Conservation (phyloP, 352 stramenopile genomes). For the Phytophthora vignae region DNA sequence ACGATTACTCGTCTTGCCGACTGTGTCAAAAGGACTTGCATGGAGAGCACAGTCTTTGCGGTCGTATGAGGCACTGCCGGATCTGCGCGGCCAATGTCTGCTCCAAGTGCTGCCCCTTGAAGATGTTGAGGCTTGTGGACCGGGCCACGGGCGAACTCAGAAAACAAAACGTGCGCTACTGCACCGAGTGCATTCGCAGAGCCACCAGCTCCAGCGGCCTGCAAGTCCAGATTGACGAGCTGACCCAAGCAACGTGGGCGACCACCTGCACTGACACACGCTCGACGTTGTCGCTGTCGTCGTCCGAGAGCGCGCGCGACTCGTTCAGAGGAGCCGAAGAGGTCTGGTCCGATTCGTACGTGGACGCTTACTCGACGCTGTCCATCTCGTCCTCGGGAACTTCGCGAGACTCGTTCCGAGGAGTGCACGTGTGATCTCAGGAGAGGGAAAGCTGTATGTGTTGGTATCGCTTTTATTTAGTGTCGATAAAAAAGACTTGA, state of each 20-base stretch:
- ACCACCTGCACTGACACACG: conserved; percentile 2
- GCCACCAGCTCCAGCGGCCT: neutral
- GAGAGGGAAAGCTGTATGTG: neutral
- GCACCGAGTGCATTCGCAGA: conserved; percentile 17
- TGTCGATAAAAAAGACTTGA: conserved; percentile 1
- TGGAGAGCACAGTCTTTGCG: conserved; percentile 7
- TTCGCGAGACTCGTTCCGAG: conserved; percentile 14
- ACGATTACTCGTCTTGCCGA: conserved; percentile 9
- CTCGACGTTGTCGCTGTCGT: conserved; percentile 11
- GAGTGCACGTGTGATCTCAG: neutral
- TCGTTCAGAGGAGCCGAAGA: conserved; percentile 12
- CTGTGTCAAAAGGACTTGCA: conserved; percentile 19
- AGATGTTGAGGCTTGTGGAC: conserved; percentile 3
- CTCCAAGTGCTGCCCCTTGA: conserved; percentile 6
- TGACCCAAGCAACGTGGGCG: conserved; percentile 6
- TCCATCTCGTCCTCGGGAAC: conserved; percentile 17
- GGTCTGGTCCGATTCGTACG: conserved; percentile 6
- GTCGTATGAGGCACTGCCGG: conserved; percentile 4
- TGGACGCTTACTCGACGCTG: neutral
- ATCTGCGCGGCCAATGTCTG: conserved; percentile 7
- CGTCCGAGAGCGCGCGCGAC: conserved; percentile 8
- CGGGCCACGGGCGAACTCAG: neutral
- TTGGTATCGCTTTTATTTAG: conserved; percentile 3
- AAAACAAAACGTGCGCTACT: conserved; percentile 13
- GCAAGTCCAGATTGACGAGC: conserved; percentile 23